Percentiles rank a stretch among this genome's conserved stretches.
Conservation (phyloP, 306 rosid species). For the Hippophae rhamnoides region DNA sequence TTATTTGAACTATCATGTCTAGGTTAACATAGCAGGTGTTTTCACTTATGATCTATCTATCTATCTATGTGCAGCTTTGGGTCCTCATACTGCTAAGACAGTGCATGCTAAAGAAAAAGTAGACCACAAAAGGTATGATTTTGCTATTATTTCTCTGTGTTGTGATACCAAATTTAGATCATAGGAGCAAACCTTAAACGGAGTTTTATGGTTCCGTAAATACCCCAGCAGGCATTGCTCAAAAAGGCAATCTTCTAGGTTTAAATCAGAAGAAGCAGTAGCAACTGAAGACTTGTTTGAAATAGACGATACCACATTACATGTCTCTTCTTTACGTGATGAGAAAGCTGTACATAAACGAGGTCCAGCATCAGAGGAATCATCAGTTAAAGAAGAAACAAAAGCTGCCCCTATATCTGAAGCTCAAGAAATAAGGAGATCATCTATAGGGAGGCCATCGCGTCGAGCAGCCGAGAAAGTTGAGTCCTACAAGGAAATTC, state of each 20-base stretch:
- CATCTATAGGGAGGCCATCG: constrained; percentile 62
- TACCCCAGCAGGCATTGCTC: no score
- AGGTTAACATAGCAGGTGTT: constrained; percentile 9
- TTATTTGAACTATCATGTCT: background rate
- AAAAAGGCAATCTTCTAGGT: no score
- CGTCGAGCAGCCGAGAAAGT: constrained; percentile 58
- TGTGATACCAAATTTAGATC: constrained; percentile 1
- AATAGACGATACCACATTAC: constrained; percentile 16
- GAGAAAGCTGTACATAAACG: constrained; percentile 18
- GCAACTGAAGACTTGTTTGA: no score
- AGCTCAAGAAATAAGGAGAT: constrained; percentile 38
- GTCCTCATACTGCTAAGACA: constrained; percentile 27
- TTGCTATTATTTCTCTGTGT: constrained; percentile 16
- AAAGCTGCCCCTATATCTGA: constrained; percentile 13
- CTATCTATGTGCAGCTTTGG: constrained; percentile 47
- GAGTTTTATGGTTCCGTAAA: no score
- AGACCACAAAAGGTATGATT: constrained; percentile 44
- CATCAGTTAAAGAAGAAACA: constrained; percentile 18
- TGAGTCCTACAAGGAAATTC: constrained; percentile 61
- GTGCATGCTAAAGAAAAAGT: constrained; percentile 24
- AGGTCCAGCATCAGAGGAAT: constrained; percentile 19
- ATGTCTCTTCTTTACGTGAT: constrained; percentile 24
- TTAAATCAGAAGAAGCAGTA: no score
- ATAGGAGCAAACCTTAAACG: background rate
- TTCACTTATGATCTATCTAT: constrained; percentile 7